Evolutionary conservation across 805 yeast species (phyloP), one percentile per base, ranked within the genome.

Genomic region (Schwanniomyces sp.): DNA sequence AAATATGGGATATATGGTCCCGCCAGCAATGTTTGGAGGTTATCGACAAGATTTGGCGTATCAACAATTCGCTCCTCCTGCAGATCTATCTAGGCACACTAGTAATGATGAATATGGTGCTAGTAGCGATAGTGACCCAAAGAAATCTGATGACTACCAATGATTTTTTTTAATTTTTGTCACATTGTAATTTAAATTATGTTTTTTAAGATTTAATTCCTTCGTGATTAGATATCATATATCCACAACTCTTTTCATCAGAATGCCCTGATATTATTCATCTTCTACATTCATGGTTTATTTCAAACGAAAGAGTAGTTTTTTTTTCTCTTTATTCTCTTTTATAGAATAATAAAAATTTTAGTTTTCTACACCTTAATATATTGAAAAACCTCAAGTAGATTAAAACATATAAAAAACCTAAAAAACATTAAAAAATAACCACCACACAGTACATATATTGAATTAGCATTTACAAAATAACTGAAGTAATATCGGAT

Each of bases 11-110:
- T 48, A 45, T 40, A 45, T 50, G 46, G 51, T 50, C 12, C 57
- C 53, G 4, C 58, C 58, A 7, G 43, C 47, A 48, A 52, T 48
- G 34, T 47, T 47, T 39, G 54, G 55, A 25, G 54, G 51, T 2
- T 54, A 44, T 44, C 57, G 55, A 17, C 56, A 42, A 14, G 61
- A 52, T 25, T 40, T 53, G 45, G 43, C 49, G 26, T 56, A 44
- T 36, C 56, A 55, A 32, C 56, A 49, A 14, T 56, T 45, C 28
- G 40, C 55, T 21, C 57, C 57, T 16, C 49, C 48, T 25, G 50
- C 45, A 27, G 46, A 45, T n/a, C 45, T 39, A 26, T 46, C 47
- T 14, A 41, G 37, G 34, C 30, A 38, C 12, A 48, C 16, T 30
- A 40, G 16, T 32, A 40, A 43, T 21, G 49, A 43, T 25, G 40